Evolutionary conservation across 2,329 filamentous ascomycete species (phyloP), one percentile per base, ranked within the genome.

Genomic region (Raffaelea ambrosiae): DNA sequence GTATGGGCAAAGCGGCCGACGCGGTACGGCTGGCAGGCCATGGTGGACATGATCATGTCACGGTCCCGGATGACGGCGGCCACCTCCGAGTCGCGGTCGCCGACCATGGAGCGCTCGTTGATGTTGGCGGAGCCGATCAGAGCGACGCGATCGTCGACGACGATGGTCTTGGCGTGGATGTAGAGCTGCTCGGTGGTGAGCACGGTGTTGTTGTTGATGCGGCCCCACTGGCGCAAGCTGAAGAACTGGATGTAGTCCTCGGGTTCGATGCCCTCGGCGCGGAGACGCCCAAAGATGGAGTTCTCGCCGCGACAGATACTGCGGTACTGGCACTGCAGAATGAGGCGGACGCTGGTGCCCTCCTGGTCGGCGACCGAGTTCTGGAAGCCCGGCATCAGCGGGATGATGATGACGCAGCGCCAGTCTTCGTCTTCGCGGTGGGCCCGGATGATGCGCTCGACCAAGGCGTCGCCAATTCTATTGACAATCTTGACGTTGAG

Each of bases 51-150:
- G 49, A 96, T 79, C 80, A 95, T 89, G 62, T 96, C 88, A 1
- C 87, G 91, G 62, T 98, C 93, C 46, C 91, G 81, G 39, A 98
- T 86, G 40, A 97, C 77, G 7, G 90, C 84, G 5, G 91, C 93
- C 53, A 87, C 82, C 66, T 98, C 93, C 0, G 91, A 96, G 64
- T 98, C 93, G 58, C 93, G 81, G 43, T 80, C 84, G 9, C 93
- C 93, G 52, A 96, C 66, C 88, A 97, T 89, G 7, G 91, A 97
- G 41, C 93, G 83, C 65, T 98, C 93, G 59, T 98, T 98, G 72
- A 98, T 97, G 62, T 98, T 98, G 46, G 93, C 93, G 41, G 91
- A 97, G 18, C 93, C 93, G 57, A 98, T 98, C 52, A 98, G 82
- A 19, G 85, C 91, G 49, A 93, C 81, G 31, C 91, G 81, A 60